A percentile compares a stretch with the other conserved stretches of the same genome.
Conservation (phyloP, 148 eudicot genomes). For the Cornus florida region DNA sequence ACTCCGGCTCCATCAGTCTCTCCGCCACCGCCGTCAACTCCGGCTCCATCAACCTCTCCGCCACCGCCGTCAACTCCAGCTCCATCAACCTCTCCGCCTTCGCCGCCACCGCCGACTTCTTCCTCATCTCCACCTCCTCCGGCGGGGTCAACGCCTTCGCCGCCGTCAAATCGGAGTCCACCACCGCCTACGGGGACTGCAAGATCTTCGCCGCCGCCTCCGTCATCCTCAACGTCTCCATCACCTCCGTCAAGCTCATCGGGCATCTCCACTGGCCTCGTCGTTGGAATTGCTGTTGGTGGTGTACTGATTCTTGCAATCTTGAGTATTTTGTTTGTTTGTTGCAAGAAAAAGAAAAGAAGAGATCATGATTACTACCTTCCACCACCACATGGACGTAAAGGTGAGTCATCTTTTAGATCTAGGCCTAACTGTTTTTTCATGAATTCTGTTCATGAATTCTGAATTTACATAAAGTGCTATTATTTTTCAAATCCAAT, state of each 20-base stretch:
- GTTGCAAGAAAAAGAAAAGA: conserved; percentile 64
- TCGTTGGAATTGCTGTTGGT: conserved; percentile 75
- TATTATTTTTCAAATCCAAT: neutral
- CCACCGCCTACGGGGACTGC: conserved; percentile 28
- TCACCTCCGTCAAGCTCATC: conserved; percentile 29
- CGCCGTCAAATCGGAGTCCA: conserved; percentile 26
- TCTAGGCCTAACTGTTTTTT: neutral
- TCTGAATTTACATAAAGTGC: neutral
- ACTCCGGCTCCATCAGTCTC: conserved; percentile 34
- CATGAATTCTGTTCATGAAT: neutral
- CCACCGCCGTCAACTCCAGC: conserved; percentile 29
- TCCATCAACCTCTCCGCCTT: conserved; percentile 32
- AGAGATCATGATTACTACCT: conserved; percentile 45
- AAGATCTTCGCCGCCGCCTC: conserved; percentile 20
- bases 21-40: conserved; percentile 12
- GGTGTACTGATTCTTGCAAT: conserved; percentile 49
- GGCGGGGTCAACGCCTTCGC: conserved; percentile 14
- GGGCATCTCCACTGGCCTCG: conserved; percentile 57
- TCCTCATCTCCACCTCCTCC: conserved; percentile 24
- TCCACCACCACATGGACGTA: conserved; percentile 41
- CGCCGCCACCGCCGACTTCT: conserved; percentile 25
- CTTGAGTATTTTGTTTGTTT: conserved; percentile 51
- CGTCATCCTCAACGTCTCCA: conserved; percentile 27
- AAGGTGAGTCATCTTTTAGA: conserved; percentile 36
- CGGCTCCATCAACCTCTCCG: conserved; percentile 4